Evolutionary conservation across 2,329 filamentous ascomycete species (phyloP).

Genomic region (Colletotrichum chrysophilum): DNA sequence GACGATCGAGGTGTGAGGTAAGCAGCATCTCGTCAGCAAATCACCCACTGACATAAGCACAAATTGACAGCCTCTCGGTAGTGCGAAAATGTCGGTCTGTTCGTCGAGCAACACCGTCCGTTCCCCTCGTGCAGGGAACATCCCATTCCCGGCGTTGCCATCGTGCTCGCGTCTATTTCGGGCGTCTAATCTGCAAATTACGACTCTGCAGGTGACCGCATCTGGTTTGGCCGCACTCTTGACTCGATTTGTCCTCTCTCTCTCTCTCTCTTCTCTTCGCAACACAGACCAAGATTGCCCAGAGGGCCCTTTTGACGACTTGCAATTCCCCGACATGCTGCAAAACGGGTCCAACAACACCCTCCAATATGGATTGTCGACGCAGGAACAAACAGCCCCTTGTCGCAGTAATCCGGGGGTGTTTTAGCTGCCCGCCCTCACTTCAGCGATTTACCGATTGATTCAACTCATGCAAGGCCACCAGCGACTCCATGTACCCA

Average conservation of each 20-base stretch:
- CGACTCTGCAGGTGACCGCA: slow-evolving; percentile 5
- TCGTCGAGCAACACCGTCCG: neutral
- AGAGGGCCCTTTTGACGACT: neutral
- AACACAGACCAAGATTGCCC: neutral
- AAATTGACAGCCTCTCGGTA: neutral
- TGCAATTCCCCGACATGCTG: neutral
- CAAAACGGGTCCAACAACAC: neutral
- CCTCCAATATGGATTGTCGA: slow-evolving; percentile 17
- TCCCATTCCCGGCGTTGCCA: neutral
- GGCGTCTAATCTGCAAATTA: slow-evolving; percentile 10
- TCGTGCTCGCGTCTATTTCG: slow-evolving; percentile 13
- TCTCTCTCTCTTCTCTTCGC: too few relatives aligned
- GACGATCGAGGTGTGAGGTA: neutral
- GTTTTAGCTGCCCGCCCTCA: slow-evolving; percentile 9
- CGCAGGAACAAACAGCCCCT: neutral
- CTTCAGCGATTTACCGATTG: neutral
- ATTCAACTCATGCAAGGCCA: neutral
- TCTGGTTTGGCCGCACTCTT: neutral
- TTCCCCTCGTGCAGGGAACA: slow-evolving; percentile 3
- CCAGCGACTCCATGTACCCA: neutral
- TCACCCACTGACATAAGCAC: neutral
- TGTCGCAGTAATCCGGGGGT: slow-evolving; percentile 10
- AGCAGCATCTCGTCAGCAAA: neutral
- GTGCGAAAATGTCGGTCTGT: slow-evolving; percentile 8
- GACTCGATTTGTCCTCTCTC: neutral